phyloP scores from a whole-genome alignment of 441 rosid genomes.

The Manihot esculenta region DNA sequence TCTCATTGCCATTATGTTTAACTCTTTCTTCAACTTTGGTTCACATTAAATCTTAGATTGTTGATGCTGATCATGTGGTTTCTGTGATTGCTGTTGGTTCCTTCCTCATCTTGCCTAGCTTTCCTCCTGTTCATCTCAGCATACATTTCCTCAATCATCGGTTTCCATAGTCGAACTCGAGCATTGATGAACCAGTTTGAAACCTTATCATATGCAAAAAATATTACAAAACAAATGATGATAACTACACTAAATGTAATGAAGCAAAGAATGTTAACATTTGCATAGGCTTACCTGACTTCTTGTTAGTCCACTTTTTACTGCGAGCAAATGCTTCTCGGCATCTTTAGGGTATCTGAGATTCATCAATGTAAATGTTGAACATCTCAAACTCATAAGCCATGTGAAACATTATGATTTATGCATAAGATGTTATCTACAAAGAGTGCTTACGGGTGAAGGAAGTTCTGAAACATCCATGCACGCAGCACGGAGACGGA shows the following conservation, averaged over 20 bases:
- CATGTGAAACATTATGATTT: no score
- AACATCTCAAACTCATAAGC: background rate
- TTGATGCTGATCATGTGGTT: constrained; percentile 31
- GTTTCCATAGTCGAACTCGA: constrained; percentile 94
- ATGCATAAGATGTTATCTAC: background rate
- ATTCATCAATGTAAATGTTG: no score
- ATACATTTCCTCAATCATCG: constrained; percentile 96
- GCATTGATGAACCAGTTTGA: constrained; percentile 96
- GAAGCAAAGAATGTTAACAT: no score
- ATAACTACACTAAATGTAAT: no score
- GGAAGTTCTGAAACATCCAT: constrained; percentile 99
- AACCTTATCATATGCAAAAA: constrained; percentile 44
- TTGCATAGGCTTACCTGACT: constrained; percentile 59
- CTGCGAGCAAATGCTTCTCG: constrained; percentile 89
- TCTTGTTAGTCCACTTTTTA: constrained; percentile 86
- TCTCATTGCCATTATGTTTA: background rate
- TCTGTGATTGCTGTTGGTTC: constrained; percentile 25
- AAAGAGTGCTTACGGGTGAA: constrained; percentile 69
- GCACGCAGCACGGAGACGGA: constrained; percentile 79
- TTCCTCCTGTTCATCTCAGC: constrained; percentile 71
- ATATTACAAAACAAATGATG: background rate
- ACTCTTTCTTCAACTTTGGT: constrained; percentile 24
- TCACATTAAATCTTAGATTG: constrained; percentile 35
- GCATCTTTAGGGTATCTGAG: constrained; percentile 98
- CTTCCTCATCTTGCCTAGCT: constrained; percentile 31